Evolutionary conservation across 2,329 filamentous ascomycete genomes (phyloP), one percentile per base, ranked within the genome.

Genomic region (Hypoxylon sp.): DNA sequence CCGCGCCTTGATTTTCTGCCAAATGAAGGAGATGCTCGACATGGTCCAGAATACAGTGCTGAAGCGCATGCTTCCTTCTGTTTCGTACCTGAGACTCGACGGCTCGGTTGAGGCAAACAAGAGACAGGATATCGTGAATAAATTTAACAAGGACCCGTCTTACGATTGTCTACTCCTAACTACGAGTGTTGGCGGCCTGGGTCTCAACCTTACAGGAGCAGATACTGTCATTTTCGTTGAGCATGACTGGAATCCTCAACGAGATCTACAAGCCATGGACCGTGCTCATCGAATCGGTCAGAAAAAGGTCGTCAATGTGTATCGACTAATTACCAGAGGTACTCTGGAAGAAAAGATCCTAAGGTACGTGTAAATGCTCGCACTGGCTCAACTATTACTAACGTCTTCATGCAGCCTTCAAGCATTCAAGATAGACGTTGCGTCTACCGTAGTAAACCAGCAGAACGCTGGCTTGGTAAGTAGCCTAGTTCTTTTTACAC

Each of bases 1-100:
- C 78, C 93, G 96, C 48, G 97, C 96, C 0, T 88, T 99, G 29
- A 92, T 99, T 73, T 99, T 99, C 85, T 99, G 96, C 76, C 96
- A 99, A 80, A 98, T 99, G 94, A 99, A 99, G 82, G 96, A 99
- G 80, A 99, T 99, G 97, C 87, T 99, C 24, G 96, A 99, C 80
- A 98, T 99, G 89, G 97, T 99, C 2, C 94, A 98, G 78, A 94
- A 92, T 75, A 94, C 95, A 64, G 96, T 99, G 0, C 83, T 99
- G 42, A 94, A 93, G 79, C 92, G 92, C 76, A 87, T 98, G 81
- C 87, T 99, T n/a, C 96, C 96, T 0, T 92, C 91, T 0, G 94
- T 98, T 5, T 96, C 97, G 39, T 98, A 92, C 78, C 88, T 98
- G 64, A 92, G 97, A n/a, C 88, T 99, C 35, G 97, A 99, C 75